Conservation (phyloP, 1,139 yeast genomes). For the Hyphopichia burtonii region DNA sequence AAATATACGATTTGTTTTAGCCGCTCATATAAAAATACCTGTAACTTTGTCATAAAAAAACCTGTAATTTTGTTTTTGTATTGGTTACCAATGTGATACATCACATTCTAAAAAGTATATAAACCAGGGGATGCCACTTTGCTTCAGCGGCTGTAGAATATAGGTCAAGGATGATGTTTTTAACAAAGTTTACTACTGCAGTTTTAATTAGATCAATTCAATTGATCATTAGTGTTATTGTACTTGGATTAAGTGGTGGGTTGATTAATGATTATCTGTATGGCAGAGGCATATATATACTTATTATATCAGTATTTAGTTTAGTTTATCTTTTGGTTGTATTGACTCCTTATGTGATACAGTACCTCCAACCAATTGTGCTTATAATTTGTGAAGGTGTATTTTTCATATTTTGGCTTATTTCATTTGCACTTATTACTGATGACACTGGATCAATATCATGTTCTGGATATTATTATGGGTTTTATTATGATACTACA, state of each 20-base stretch:
- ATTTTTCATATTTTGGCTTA: slow-evolving; percentile 23
- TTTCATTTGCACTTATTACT: slow-evolving; percentile 24
- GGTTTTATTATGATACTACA: background rate
- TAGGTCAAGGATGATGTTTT: too few relatives aligned
- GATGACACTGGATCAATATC: slow-evolving; percentile 20
- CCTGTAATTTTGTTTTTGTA: too few relatives aligned
- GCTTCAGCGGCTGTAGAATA: too few relatives aligned
- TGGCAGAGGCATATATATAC: slow-evolving; percentile 15
- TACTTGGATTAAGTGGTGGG: slow-evolving; percentile 16
- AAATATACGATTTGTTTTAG: too few relatives aligned
- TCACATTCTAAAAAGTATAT: background rate
- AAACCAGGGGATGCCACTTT: too few relatives aligned
- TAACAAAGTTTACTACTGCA: background rate
- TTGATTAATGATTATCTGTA: slow-evolving; percentile 5
- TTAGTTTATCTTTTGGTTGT: slow-evolving; percentile 19
- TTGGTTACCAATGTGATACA: too few relatives aligned
- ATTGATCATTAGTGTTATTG: slow-evolving; percentile 12
- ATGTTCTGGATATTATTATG: slow-evolving; percentile 13
- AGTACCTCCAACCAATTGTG: slow-evolving; percentile 13
- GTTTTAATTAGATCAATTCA: slow-evolving; percentile 6
- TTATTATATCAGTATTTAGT: slow-evolving; percentile 22
- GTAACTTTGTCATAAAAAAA: too few relatives aligned
- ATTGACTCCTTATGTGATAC: slow-evolving; percentile 9
- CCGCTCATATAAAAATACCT: too few relatives aligned
- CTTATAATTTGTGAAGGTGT: slow-evolving; percentile 20